Base-by-base conservation (phyloP, 257 asterid species). In the Ilex aquifolium region DNA sequence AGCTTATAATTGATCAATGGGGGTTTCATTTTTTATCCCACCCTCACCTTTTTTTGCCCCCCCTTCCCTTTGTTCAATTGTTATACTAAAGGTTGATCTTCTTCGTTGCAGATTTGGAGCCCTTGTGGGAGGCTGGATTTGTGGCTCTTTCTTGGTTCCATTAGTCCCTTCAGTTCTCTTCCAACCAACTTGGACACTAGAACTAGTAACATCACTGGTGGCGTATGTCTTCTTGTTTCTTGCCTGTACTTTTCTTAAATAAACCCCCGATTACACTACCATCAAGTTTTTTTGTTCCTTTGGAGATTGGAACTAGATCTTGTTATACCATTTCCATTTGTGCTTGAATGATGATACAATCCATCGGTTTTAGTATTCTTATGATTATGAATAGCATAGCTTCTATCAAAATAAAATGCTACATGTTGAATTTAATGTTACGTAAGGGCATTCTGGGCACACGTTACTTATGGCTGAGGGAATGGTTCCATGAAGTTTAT, bases 221-320 rank as follows among this genome's bases (percentile, higher is more conserved):
- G 92, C 79, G 8, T 89, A 80, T 44, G 70, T 85, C 50, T 87
- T 78, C 75, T 59, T 92, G 83, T 92, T 92, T 74, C 55, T 89
- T 57, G 86, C 81, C 27, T 92, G 97, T 76, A 92, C 95, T 69
- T 92, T 89, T 64, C 95, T 92, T 69, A 92, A 89, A 76, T 89
- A 80, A 85, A 70, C 67, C 65, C 32, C 57, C 15, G 31, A 12
- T 44, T 10, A 44, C 69, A 42, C 56, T 55, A 42, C 56, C 69
- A 31, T 54, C 67, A 61, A 49, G 44, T 51, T 56, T 17, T 46
- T 46, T 1, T 2, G n/a, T 46, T 46, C 52, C 3, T 46, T 46
- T 10, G 52, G 52, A 10, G n/a, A 10, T 46, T 46, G 52, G 52
- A 46, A 10, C n/a, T 5, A 46, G n/a, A 46, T 46, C 13, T 0